phyloP scores from a whole-genome alignment of 202 grass and related monocot species.

The Zizania palustris region DNA sequence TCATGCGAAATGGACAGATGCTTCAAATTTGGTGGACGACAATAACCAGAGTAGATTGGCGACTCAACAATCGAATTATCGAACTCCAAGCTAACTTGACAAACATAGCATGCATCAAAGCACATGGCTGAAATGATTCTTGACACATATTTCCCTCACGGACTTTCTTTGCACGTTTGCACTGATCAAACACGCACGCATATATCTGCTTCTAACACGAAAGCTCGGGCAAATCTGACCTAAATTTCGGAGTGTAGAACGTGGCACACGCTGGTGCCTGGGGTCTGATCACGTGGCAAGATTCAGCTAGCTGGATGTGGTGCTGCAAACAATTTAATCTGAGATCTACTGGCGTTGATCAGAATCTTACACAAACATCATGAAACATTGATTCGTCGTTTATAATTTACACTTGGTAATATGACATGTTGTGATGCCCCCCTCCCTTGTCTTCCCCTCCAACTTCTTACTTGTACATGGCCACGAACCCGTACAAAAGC shows the following conservation, averaged over 20 bases:
- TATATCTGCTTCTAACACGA: background rate
- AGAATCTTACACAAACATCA: too few species aligned
- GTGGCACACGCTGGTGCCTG: background rate
- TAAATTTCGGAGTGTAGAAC: background rate
- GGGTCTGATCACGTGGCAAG: background rate
- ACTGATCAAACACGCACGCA: slow-evolving; percentile 12
- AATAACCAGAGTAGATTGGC: slow-evolving; percentile 11
- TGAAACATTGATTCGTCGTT: slow-evolving; percentile 27
- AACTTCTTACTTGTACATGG: slow-evolving; percentile 46
- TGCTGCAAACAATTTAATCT: background rate
- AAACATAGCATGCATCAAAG: slow-evolving; percentile 31
- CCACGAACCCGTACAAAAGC: slow-evolving; percentile 31
- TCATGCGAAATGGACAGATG: slow-evolving; percentile 5
- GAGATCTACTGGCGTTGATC: background rate
- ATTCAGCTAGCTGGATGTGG: too few species aligned
- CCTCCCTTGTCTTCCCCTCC: background rate
- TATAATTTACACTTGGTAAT: slow-evolving; percentile 55
- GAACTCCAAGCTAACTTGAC: slow-evolving; percentile 46
- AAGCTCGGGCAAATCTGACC: background rate
- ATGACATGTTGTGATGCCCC: slow-evolving; percentile 11
- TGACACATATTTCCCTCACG: background rate
- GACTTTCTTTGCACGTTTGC: background rate
- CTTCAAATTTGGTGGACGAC: slow-evolving; percentile 28
- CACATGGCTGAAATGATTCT: background rate
- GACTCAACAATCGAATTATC: too few species aligned